Percentiles rank a stretch among this genome's conserved stretches.
phyloP scores from a whole-genome alignment of 257 asterid genomes.

The Nicotiana noctiflora region DNA sequence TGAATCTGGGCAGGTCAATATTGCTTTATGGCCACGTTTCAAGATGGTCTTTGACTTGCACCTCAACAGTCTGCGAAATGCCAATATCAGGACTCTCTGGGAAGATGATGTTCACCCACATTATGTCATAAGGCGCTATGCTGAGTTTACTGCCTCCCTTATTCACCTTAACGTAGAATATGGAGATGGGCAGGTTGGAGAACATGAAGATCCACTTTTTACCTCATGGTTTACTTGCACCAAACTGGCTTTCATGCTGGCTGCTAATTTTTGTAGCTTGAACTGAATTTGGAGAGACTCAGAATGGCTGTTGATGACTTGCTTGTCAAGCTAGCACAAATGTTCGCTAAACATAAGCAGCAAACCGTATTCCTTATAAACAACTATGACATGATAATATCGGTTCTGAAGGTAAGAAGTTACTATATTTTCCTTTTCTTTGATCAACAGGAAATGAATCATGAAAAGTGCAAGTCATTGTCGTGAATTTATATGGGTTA shows the following conservation, averaged over 20 bases:
- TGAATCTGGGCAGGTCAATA: slow-evolving; percentile 67
- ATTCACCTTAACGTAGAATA: slow-evolving; percentile 90
- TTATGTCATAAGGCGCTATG: slow-evolving; percentile 98
- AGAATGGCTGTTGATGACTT: slow-evolving; percentile 94
- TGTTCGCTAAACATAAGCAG: slow-evolving; percentile 67
- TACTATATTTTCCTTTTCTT: background rate
- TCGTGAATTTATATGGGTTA: background rate
- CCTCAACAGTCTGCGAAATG: slow-evolving; percentile 84
- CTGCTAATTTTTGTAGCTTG: slow-evolving; percentile 51
- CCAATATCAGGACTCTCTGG: slow-evolving; percentile 77
- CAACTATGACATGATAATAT: slow-evolving; percentile 95
- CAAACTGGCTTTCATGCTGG: slow-evolving; percentile 11
- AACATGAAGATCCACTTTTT: slow-evolving; percentile 8
- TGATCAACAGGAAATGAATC: background rate
- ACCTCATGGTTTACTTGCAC: slow-evolving; percentile 11
- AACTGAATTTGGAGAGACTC: slow-evolving; percentile 88
- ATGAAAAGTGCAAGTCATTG: background rate
- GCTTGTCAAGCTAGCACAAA: slow-evolving; percentile 81
- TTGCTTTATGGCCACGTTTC: slow-evolving; percentile 96
- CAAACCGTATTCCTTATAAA: slow-evolving; percentile 88
- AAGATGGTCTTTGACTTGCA: slow-evolving; percentile 99
- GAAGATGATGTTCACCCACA: slow-evolving; percentile 99
- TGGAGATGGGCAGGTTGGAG: slow-evolving; percentile 95
- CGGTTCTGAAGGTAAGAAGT: slow-evolving; percentile 76
- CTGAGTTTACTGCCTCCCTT: slow-evolving; percentile 93